Conservation (phyloP, 345 rosid species). For the Salix koriyanagi region DNA sequence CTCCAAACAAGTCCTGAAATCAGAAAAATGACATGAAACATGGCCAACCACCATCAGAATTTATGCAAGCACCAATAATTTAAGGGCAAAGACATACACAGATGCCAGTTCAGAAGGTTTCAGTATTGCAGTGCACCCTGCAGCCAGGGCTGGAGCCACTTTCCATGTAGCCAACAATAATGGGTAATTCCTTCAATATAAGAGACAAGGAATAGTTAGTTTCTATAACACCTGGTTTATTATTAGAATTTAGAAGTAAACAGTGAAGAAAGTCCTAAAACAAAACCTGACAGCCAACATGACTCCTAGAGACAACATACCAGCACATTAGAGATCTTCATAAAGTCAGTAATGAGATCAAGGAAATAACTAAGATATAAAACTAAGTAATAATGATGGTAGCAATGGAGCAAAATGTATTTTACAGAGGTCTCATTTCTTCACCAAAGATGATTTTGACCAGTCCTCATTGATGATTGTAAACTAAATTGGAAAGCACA, state of each 20-base stretch:
- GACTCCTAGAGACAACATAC: background rate
- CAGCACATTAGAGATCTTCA: background rate
- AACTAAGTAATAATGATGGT: background rate
- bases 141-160: constrained; percentile 98
- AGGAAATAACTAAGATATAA: background rate
- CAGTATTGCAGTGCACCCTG: constrained; percentile 88
- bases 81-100: constrained; percentile 43
- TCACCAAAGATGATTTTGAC: background rate
- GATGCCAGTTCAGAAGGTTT: constrained; percentile 91
- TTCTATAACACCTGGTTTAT: background rate
- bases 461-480: background rate
- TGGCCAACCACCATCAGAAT: constrained; percentile 6
- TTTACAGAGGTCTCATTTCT: background rate
- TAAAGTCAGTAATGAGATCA: background rate
- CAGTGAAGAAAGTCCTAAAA: background rate
- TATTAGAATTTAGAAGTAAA: background rate
- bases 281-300: background rate
- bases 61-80: constrained; percentile 8
- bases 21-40: constrained; percentile 8
- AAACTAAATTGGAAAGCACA: background rate
- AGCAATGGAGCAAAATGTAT: background rate
- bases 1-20: constrained; percentile 93
- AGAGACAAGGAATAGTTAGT: constrained; percentile 11
- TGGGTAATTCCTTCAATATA: constrained; percentile 84
- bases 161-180: constrained; percentile 93